Percentiles rank a stretch among this genome's conserved stretches.
Conservation (phyloP, 805 yeast species). For the Cephaloascus albidus region DNA sequence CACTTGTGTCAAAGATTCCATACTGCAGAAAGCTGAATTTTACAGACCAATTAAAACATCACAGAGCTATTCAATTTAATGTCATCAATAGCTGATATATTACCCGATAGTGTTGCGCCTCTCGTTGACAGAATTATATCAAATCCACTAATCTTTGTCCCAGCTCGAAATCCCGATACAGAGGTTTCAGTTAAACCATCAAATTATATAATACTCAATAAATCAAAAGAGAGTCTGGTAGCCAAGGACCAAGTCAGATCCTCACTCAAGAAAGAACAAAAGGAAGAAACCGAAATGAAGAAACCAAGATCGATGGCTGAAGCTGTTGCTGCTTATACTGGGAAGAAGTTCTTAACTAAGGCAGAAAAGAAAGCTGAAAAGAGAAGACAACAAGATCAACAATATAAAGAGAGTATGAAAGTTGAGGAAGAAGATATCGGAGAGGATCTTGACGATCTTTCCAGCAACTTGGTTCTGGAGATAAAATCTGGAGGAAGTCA, state of each 20-base stretch:
- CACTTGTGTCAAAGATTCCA: no score
- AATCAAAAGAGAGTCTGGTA: conserved; percentile 3
- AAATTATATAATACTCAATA: conserved; percentile 34
- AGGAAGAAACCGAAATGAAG: conserved; percentile 4
- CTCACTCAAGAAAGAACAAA: conserved; percentile 1
- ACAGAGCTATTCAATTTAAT: no score
- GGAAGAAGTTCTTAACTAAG: conserved; percentile 42
- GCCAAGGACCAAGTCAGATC: conserved; percentile 4
- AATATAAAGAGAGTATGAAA: conserved; percentile 8
- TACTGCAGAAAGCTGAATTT: no score
- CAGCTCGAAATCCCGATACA: conserved; percentile 48
- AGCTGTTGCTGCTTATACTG: conserved; percentile 50
- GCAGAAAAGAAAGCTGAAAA: conserved; percentile 26
- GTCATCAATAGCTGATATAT: conserved; percentile 13
- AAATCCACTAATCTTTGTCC: conserved; percentile 53
- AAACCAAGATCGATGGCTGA: conserved; percentile 45
- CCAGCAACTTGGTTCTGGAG: conserved; percentile 1
- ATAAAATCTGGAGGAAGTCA: conserved; percentile 1
- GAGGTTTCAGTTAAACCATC: conserved; percentile 32
- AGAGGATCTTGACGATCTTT: conserved; percentile 9
- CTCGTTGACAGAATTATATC: conserved; percentile 52
- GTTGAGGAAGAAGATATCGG: conserved; percentile 12
- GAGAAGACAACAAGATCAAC: conserved; percentile 12
- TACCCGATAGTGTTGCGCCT: conserved; percentile 33
- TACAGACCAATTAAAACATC: no score